Conservation (phyloP, 2,329 filamentous ascomycete species). For the Fusarium nodosum region DNA sequence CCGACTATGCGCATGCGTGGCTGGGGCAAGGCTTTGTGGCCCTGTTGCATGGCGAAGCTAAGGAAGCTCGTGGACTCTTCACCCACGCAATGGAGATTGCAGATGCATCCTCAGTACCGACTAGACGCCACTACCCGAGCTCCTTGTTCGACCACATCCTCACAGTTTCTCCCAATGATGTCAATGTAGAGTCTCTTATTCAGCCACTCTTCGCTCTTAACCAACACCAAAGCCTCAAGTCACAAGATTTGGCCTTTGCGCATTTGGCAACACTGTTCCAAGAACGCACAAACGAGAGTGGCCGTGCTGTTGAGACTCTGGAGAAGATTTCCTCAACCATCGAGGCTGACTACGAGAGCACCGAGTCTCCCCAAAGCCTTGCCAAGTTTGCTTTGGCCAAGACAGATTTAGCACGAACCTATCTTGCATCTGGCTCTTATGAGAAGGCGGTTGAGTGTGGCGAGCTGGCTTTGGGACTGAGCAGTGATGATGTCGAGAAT, state of each 20-base stretch:
- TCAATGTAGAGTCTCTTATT: constrained; percentile 74
- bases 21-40: constrained; percentile 91
- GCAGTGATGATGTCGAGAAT: constrained; percentile 76
- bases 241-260: constrained; percentile 77
- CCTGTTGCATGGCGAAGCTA: constrained; percentile 77
- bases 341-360: constrained; percentile 86
- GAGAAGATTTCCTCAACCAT: constrained; percentile 75
- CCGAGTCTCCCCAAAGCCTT: constrained; percentile 81
- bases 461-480: constrained; percentile 83
- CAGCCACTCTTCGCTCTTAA: constrained; percentile 90
- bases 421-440: constrained; percentile 77
- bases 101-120: constrained; percentile 78
- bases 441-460: constrained; percentile 81
- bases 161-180: constrained; percentile 62
- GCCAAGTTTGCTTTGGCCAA: constrained; percentile 85
- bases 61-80: constrained; percentile 86
- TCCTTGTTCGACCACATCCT: constrained; percentile 87
- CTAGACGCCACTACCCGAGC: constrained; percentile 82
- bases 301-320: constrained; percentile 73
- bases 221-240: constrained; percentile 80
- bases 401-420: constrained; percentile 86
- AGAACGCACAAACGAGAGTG: constrained; percentile 81
- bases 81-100: constrained; percentile 95
- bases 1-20: constrained; percentile 94
- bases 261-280: constrained; percentile 86